These are phyloP conservation scores for Gossypium arboreum DNA, from an alignment of 345 rosid genomes.

Conservation along the genomic window DNA sequence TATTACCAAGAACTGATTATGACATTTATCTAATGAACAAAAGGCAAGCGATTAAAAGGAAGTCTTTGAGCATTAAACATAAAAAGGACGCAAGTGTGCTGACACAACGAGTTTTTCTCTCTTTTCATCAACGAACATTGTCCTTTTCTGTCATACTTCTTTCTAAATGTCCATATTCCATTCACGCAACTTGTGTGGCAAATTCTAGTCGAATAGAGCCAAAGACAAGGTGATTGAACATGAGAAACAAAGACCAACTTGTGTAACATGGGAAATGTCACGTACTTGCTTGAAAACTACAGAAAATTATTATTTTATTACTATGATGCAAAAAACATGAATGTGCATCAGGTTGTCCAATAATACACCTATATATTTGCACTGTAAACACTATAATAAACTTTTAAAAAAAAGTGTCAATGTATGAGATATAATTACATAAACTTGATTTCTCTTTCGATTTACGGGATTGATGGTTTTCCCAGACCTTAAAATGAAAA, in stretches of 20 bases:
- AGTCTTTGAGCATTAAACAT: no score
- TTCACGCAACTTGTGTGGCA: not conserved
- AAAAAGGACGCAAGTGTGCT: no score
- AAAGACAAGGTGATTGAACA: not conserved
- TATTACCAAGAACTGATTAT: no score
- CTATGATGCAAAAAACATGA: conserved; percentile 13
- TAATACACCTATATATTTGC: conserved; percentile 18
- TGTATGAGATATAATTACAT: conserved; percentile 27
- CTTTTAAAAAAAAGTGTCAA: not conserved
- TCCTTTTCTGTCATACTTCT: no score
- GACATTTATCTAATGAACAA: no score
- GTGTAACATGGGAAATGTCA: no score
- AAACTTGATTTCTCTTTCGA: not conserved
- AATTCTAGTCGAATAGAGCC: not conserved
- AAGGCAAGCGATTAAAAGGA: no score
- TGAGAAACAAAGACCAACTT: not conserved
- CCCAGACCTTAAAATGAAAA: conserved; percentile 29
- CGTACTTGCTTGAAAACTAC: no score
- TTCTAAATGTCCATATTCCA: not conserved
- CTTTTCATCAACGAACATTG: no score
- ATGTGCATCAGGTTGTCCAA: not conserved
- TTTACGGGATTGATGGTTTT: not conserved
- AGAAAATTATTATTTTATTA: not conserved
- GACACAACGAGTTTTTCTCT: no score
- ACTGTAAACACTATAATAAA: conserved; percentile 8